A percentile compares a stretch with the other conserved stretches of the same genome.
These are phyloP conservation scores for Chytridiales sp. DNA, from an alignment of 371 early-diverging fungal genomes.

Conservation along the genomic window DNA sequence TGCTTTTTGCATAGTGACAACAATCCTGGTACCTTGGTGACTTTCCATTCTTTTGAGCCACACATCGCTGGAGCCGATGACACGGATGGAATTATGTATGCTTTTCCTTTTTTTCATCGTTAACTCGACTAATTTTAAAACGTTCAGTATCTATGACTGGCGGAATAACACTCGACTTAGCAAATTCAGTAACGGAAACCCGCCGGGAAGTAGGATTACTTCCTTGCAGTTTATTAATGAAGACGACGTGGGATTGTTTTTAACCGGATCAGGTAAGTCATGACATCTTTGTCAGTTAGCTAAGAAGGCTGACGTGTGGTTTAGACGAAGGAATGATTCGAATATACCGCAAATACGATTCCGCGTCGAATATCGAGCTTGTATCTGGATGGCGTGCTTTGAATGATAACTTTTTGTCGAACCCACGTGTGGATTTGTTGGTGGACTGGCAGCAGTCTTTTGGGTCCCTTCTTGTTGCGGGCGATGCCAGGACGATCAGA, in stretches of 20 bases:
- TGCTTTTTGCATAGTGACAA: constrained; percentile 29
- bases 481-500: constrained; percentile 68
- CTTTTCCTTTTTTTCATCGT: constrained; percentile 6
- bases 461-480: constrained; percentile 69
- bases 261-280: constrained; percentile 71
- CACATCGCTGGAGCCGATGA: constrained; percentile 74
- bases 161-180: constrained; percentile 62
- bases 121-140: neutral
- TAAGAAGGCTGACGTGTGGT: neutral
- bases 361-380: constrained; percentile 59
- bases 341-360: constrained; percentile 71
- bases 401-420: constrained; percentile 62
- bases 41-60: constrained; percentile 77
- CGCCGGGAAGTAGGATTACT: constrained; percentile 66
- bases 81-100: constrained; percentile 56
- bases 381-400: constrained; percentile 77
- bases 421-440: constrained; percentile 62
- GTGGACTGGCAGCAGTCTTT: constrained; percentile 78
- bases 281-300: neutral
- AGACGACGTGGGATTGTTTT: constrained; percentile 76
- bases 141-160: constrained; percentile 80
- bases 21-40: constrained; percentile 26
- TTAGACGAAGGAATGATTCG: constrained; percentile 77
- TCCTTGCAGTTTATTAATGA: constrained; percentile 87
- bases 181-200: constrained; percentile 68